These are phyloP conservation scores for Davidsoniella neocaledoniae DNA, from an alignment of 2,329 filamentous ascomycete genomes.

Conservation along the genomic window DNA sequence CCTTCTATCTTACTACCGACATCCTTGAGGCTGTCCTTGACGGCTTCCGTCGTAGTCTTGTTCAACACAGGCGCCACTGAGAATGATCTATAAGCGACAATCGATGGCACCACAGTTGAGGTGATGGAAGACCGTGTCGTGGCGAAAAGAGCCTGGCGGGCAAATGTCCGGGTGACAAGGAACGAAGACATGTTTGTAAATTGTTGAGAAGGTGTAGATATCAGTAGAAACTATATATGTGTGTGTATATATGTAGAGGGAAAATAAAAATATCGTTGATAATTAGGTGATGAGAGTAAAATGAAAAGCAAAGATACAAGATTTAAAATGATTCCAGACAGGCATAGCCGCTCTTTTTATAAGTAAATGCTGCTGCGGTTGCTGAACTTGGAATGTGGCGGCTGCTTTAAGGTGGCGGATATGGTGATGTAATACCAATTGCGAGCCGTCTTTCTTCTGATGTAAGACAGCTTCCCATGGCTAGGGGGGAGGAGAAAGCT, in stretches of 20 bases:
- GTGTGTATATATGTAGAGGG: too few relatives aligned
- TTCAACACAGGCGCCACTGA: constrained; percentile 27
- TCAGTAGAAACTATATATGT: too few relatives aligned
- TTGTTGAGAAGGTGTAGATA: neutral
- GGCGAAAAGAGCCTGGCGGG: constrained; percentile 24
- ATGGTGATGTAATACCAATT: constrained; percentile 3
- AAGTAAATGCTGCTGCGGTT: neutral
- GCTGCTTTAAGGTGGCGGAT: constrained; percentile 3
- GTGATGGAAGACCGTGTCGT: constrained; percentile 1
- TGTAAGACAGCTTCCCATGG: neutral
- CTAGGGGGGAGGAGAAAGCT: too few relatives aligned
- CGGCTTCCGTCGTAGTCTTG: constrained; percentile 34
- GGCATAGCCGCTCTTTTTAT: too few relatives aligned
- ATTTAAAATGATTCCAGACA: neutral
- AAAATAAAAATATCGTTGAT: neutral
- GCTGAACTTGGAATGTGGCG: neutral
- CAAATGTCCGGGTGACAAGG: constrained; percentile 17
- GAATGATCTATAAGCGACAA: constrained; percentile 31
- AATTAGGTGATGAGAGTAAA: neutral
- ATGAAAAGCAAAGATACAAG: neutral
- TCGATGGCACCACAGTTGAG: constrained; percentile 22
- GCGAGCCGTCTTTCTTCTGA: neutral
- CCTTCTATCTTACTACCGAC: constrained; percentile 45
- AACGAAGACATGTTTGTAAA: constrained; percentile 7
- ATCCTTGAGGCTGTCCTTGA: constrained; percentile 40